Evolutionary conservation across 2,329 filamentous ascomycete genomes (phyloP).

Genomic region (Fusarium tanahbumbuense): DNA sequence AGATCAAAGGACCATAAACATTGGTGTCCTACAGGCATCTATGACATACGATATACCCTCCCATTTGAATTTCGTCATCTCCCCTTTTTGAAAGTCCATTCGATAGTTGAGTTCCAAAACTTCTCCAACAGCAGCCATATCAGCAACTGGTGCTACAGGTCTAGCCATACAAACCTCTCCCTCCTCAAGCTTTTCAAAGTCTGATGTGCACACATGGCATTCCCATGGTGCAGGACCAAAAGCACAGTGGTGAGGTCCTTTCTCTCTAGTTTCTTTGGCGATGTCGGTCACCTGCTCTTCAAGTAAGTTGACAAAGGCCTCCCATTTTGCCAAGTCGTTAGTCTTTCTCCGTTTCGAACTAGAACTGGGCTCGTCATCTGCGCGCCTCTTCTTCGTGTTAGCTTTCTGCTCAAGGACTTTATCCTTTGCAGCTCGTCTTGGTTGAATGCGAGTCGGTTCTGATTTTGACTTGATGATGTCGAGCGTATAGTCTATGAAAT

Average conservation of each 20-base stretch:
- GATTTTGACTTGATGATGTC: not conserved
- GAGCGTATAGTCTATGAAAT: slow-evolving; percentile 5
- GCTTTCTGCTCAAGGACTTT: not conserved
- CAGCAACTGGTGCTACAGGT: slow-evolving; percentile 7
- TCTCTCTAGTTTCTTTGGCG: not conserved
- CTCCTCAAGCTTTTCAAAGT: not conserved
- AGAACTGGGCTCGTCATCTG: not conserved
- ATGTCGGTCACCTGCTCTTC: not conserved
- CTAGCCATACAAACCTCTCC: not conserved
- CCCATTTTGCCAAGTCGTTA: not conserved
- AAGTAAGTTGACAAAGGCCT: not conserved
- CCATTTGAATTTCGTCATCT: not conserved
- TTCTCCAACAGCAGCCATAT: not conserved
- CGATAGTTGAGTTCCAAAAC: not conserved
- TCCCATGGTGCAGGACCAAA: slow-evolving; percentile 24
- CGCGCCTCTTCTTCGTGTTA: not conserved
- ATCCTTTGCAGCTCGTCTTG: slow-evolving; percentile 27
- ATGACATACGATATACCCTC: slow-evolving; percentile 10
- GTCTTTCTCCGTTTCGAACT: not conserved
- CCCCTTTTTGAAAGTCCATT: not conserved
- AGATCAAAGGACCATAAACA: slow-evolving; percentile 26
- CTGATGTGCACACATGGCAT: slow-evolving; percentile 9
- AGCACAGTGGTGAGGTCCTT: not conserved
- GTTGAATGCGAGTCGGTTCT: slow-evolving; percentile 12
- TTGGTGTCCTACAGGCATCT: slow-evolving; percentile 23